Evolutionary conservation across 2,329 filamentous ascomycete genomes (phyloP), one percentile per base, ranked within the genome.

Genomic region (Aplosporella prunicola): DNA sequence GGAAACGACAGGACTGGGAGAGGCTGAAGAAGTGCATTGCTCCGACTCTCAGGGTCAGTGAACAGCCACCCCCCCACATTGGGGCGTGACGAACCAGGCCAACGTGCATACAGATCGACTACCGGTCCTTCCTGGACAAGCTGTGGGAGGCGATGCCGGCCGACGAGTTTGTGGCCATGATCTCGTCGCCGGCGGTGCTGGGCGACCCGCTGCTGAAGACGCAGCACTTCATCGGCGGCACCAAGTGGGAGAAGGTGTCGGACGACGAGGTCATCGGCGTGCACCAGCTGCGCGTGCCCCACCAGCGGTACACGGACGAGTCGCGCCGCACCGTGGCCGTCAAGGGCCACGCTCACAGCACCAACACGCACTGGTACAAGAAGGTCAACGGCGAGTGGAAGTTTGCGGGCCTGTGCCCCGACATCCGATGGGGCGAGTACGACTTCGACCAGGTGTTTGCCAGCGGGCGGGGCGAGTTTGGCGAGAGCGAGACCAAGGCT

Each of bases 11-110:
- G 59, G 72, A 80, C 60, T 80, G 76, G 74, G 62, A 66, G 10
- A 69, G 74, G 35, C 67, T 80, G 18, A 52, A 63, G 46, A 72
- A 69, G 45, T 74, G 71, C 62, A 76, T 82, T 46, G 77, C 78
- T 3, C 77, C 78, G 1, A 76, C 70, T 1, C 52, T 76, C 10
- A 63, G 61, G 27, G 67, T 68, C 52, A 35, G 62, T 32, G n/a
- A n/a, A n/a, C n/a, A n/a, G n/a, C n/a, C n/a, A n/a, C n/a, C n/a
- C n/a, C n/a, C n/a, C n/a, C n/a, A n/a, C 14, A 32, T 10, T 8
- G 32, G n/a, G 22, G 15, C 24, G 8, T n/a, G n/a, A n/a, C n/a
- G n/a, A n/a, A n/a, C n/a, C n/a, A n/a, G n/a, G n/a, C n/a, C 14
- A 39, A n/a, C 18, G 47, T 2, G 39, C 54, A 29, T 52, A 44